These are phyloP conservation scores for Coemansia sp. DNA, from an alignment of 192 early-diverging fungal species.

Conservation along the genomic window DNA sequence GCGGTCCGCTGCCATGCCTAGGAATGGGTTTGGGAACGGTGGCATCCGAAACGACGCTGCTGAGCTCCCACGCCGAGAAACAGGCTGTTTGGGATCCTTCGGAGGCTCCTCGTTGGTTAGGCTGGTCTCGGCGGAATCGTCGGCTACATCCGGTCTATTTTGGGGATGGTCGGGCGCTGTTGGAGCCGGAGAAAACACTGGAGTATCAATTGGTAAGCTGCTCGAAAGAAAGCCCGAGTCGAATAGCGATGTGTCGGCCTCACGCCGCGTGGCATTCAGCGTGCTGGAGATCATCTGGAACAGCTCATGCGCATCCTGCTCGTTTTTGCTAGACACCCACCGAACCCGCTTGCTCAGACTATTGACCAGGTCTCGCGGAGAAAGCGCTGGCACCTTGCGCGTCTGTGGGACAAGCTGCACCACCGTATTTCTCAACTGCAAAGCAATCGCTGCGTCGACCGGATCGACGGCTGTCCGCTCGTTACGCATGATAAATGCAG, in stretches of 20 bases:
- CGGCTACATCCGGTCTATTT: neutral
- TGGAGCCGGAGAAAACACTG: slow-evolving; percentile 18
- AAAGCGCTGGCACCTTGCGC: slow-evolving; percentile 34
- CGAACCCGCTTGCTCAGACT: slow-evolving; percentile 56
- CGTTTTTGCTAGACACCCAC: slow-evolving; percentile 57
- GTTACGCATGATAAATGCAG: neutral
- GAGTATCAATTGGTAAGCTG: slow-evolving; percentile 24
- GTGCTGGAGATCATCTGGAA: slow-evolving; percentile 60
- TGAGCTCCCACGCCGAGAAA: slow-evolving; percentile 13
- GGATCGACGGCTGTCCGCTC: slow-evolving; percentile 4
- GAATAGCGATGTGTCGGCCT: slow-evolving; percentile 34
- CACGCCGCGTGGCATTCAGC: slow-evolving; percentile 32
- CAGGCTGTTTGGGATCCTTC: neutral
- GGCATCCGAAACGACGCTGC: slow-evolving; percentile 19
- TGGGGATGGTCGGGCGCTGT: neutral
- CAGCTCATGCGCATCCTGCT: slow-evolving; percentile 67
- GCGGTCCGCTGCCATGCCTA: slow-evolving; percentile 65
- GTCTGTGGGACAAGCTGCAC: slow-evolving; percentile 40
- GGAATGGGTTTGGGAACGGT: slow-evolving; percentile 42
- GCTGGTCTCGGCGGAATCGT: neutral
- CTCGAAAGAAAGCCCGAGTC: slow-evolving; percentile 30
- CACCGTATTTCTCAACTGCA: slow-evolving; percentile 27
- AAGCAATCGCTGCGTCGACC: slow-evolving; percentile 29
- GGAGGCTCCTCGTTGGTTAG: neutral
- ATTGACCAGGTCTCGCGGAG: slow-evolving; percentile 48